A percentile compares a stretch with the other conserved stretches of the same genome.
Conservation (phyloP, 1,284 basidiomycete species). For the Pseudozyma sp. region DNA sequence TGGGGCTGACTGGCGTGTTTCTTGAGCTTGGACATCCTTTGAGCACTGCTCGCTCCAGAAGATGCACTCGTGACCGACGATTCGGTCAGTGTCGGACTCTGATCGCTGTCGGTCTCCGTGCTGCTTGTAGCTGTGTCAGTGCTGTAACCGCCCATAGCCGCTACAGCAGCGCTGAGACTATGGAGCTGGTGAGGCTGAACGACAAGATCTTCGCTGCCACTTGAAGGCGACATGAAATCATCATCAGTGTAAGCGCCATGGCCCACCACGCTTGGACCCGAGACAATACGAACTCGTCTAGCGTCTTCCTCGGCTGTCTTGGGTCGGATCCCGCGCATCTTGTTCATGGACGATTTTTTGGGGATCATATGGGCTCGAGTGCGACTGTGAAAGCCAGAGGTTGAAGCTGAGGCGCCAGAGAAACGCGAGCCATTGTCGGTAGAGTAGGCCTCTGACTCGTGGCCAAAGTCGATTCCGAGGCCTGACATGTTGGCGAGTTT, state of each 20-base stretch:
- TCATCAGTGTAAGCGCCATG: constrained; percentile 49
- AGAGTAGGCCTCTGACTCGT: constrained; percentile 37
- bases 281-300: constrained; percentile 55
- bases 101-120: constrained; percentile 36
- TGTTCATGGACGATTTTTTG: constrained; percentile 45
- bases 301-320: constrained; percentile 41
- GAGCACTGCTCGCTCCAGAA: constrained; percentile 16
- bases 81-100: constrained; percentile 41
- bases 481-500: constrained; percentile 47
- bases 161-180: constrained; percentile 47
- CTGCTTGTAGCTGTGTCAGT: constrained; percentile 38
- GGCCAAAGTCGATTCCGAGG: constrained; percentile 64
- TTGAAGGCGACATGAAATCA: constrained; percentile 39
- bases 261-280: constrained; percentile 52
- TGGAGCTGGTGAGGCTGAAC: constrained; percentile 40
- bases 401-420: constrained; percentile 19
- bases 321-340: constrained; percentile 33
- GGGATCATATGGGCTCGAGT: constrained; percentile 40
- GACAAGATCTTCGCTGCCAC: constrained; percentile 15
- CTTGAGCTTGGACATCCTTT: constrained; percentile 12
- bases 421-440: constrained; percentile 21
- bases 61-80: constrained; percentile 34
- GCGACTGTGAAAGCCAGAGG: constrained; percentile 38
- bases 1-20: constrained; percentile 47
- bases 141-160: constrained; percentile 33